Conservation (phyloP, 352 stramenopile species). For the Blastocystis sp. region DNA sequence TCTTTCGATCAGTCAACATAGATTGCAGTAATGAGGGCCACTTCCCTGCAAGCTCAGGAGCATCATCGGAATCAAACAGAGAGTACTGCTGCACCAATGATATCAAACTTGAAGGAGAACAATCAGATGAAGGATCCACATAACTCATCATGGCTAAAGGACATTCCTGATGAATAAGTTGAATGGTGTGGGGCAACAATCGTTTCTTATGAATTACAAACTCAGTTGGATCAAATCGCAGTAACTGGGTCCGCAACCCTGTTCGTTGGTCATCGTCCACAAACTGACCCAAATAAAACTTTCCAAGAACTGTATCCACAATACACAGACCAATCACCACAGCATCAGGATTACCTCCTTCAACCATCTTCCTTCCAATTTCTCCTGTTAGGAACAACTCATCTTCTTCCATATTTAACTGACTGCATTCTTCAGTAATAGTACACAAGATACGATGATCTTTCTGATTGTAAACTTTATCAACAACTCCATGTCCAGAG, state of each 20-base stretch:
- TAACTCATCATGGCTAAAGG: constrained; percentile 18
- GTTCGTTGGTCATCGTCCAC: constrained; percentile 86
- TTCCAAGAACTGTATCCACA: constrained; percentile 78
- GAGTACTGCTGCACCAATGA: constrained; percentile 66
- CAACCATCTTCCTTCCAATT: constrained; percentile 35
- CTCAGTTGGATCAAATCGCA: constrained; percentile 76
- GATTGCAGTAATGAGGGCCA: constrained; percentile 69
- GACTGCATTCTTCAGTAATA: background rate
- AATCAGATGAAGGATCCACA: background rate
- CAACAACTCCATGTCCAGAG: constrained; percentile 46
- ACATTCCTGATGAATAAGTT: constrained; percentile 72
- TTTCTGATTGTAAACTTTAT: constrained; percentile 64
- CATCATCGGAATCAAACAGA: constrained; percentile 11
- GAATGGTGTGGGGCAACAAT: constrained; percentile 71
- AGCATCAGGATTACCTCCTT: constrained; percentile 3
- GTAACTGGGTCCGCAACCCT: constrained; percentile 86
- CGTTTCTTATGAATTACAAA: constrained; percentile 73
- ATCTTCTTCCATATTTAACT: constrained; percentile 15
- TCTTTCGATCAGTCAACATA: constrained; percentile 72
- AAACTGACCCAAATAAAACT: constrained; percentile 90
- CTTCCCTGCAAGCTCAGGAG: constrained; percentile 70
- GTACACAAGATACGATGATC: constrained; percentile 66
- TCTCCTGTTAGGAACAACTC: background rate
- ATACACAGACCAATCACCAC: constrained; percentile 78
- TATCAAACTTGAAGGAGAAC: constrained; percentile 70